These are phyloP conservation scores for Benincasa hispida DNA, from an alignment of 306 rosid genomes.

Conservation along the genomic window DNA sequence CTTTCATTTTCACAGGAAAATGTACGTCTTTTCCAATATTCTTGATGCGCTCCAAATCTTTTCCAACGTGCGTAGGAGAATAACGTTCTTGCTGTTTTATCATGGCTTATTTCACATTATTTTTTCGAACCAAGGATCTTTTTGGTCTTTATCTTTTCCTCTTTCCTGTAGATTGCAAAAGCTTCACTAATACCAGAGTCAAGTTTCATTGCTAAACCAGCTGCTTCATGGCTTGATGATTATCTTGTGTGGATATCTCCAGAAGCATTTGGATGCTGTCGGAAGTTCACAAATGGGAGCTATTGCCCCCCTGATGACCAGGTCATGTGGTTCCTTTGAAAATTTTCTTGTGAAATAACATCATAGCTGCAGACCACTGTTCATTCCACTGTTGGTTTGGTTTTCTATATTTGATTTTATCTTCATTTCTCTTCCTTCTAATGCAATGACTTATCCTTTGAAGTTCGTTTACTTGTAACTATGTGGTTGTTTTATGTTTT, in stretches of 20 bases:
- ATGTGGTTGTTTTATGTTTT: background rate
- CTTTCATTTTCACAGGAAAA: background rate
- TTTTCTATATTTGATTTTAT: background rate
- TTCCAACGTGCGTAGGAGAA: background rate
- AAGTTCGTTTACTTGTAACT: background rate
- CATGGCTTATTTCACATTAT: background rate
- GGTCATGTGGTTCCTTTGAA: constrained; percentile 25
- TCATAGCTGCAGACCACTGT: background rate
- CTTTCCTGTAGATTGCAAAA: constrained; percentile 50
- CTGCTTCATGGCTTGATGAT: constrained; percentile 99
- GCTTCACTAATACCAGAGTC: constrained; percentile 70
- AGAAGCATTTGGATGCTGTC: constrained; percentile 99
- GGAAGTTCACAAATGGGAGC: constrained; percentile 77
- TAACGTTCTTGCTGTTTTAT: background rate
- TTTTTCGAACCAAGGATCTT: background rate
- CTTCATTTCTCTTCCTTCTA: background rate
- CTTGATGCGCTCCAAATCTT: background rate
- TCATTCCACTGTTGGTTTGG: background rate
- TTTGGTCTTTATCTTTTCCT: constrained; percentile 5
- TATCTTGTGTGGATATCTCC: constrained; percentile 98
- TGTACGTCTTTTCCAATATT: background rate
- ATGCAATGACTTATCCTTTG: background rate
- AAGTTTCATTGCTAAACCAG: constrained; percentile 93
- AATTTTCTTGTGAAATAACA: background rate
- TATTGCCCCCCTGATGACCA: constrained; percentile 97